These are phyloP conservation scores for Podaxis carcinomalis DNA, from an alignment of 768 basidiomycete species.

Conservation along the genomic window DNA sequence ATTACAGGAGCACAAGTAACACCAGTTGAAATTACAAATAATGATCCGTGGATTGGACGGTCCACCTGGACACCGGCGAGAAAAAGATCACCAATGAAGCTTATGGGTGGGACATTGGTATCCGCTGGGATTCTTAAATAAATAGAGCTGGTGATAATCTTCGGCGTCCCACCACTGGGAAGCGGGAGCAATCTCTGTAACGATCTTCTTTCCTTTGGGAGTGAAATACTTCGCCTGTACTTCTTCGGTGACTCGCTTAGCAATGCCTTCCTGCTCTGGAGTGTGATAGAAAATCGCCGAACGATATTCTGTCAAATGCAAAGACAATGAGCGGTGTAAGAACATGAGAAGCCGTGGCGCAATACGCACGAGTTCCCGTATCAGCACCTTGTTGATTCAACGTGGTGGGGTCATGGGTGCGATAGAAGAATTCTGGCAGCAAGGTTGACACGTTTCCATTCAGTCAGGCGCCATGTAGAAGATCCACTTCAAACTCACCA, in stretches of 20 bases:
- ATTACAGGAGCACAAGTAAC: background rate
- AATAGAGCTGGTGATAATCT: slow-evolving; percentile 80
- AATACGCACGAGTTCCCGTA: slow-evolving; percentile 65
- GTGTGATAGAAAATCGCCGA: slow-evolving; percentile 85
- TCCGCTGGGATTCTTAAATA: slow-evolving; percentile 80
- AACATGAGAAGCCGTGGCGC: background rate
- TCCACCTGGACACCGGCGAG: background rate
- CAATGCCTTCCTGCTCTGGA: slow-evolving; percentile 66
- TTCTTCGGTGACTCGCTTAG: slow-evolving; percentile 74
- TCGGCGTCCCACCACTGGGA: slow-evolving; percentile 81
- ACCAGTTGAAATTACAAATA: background rate
- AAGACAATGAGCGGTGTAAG: background rate
- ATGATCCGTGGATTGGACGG: background rate
- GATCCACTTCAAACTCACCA: slow-evolving; percentile 43
- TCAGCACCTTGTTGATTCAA: slow-evolving; percentile 76
- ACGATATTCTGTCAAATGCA: slow-evolving; percentile 67
- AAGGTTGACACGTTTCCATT: background rate
- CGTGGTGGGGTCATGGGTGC: slow-evolving; percentile 91
- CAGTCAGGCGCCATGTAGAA: background rate
- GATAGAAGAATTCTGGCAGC: slow-evolving; percentile 81
- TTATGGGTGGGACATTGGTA: slow-evolving; percentile 91
- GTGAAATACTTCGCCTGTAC: slow-evolving; percentile 83
- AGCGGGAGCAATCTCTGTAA: slow-evolving; percentile 68
- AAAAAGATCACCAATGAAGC: slow-evolving; percentile 65
- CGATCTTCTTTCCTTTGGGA: slow-evolving; percentile 67